phyloP scores from a whole-genome alignment of 768 basidiomycete genomes.

The Termitomyces sp. region DNA sequence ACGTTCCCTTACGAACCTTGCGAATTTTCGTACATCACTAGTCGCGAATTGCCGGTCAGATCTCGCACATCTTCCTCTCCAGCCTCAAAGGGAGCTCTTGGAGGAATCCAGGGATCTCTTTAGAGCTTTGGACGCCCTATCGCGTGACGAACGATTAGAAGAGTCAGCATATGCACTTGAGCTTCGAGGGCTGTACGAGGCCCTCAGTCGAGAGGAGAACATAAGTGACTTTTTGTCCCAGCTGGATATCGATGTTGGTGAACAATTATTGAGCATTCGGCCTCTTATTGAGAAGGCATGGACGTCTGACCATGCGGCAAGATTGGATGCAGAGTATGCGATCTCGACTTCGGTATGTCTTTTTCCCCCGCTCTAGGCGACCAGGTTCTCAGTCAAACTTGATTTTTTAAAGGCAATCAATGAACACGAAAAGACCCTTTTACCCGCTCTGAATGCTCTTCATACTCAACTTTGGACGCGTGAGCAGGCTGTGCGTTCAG shows the following conservation, averaged over 20 bases:
- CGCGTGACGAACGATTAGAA: constrained; percentile 5
- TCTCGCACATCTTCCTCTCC: constrained; percentile 3
- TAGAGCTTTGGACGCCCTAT: background rate
- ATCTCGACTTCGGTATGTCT: constrained; percentile 27
- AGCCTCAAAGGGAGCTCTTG: constrained; percentile 5
- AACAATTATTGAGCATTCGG: constrained; percentile 20
- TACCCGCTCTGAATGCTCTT: constrained; percentile 23
- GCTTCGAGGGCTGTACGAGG: constrained; percentile 8
- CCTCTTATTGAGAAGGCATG: constrained; percentile 30
- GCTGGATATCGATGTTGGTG: background rate
- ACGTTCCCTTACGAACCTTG: constrained; percentile 7
- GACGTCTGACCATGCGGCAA: constrained; percentile 26
- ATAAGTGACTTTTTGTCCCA: constrained; percentile 1
- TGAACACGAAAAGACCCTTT: constrained; percentile 20
- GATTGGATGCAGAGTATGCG: constrained; percentile 22
- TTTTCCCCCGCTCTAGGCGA: background rate
- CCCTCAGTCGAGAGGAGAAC: constrained; percentile 5
- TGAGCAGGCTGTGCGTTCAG: constrained; percentile 21
- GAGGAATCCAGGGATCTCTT: constrained; percentile 4
- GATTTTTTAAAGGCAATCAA: constrained; percentile 18
- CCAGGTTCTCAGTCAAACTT: background rate
- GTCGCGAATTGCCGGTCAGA: constrained; percentile 5
- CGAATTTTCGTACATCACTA: constrained; percentile 15
- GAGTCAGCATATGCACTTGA: constrained; percentile 17
- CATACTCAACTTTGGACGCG: constrained; percentile 20